Percentiles rank a stretch among this genome's conserved stretches.
These are phyloP conservation scores for Ashbya aceris DNA, from an alignment of 1,139 yeast species.

Conservation along the genomic window DNA sequence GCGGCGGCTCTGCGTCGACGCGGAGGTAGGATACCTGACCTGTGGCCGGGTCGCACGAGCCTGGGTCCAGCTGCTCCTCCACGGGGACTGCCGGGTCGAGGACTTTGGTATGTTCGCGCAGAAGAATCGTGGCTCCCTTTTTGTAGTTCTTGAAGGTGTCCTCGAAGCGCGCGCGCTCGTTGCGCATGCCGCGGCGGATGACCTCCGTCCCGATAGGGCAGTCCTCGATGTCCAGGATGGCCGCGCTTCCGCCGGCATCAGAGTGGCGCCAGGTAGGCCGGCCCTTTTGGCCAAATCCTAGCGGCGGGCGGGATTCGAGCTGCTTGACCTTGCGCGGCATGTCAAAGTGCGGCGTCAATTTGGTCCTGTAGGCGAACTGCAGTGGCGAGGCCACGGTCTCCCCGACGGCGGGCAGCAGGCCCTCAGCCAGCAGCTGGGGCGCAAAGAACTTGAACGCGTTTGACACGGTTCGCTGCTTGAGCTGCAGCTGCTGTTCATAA, in stretches of 20 bases:
- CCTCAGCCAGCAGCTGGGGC: conserved; percentile 33
- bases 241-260: conserved; percentile 40
- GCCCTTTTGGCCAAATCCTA: conserved; percentile 86
- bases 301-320: conserved; percentile 44
- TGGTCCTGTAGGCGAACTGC: conserved; percentile 73
- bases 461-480: conserved; percentile 64
- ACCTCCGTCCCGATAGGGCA: conserved; percentile 81
- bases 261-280: conserved; percentile 55
- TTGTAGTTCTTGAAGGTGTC: conserved; percentile 48
- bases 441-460: conserved; percentile 83
- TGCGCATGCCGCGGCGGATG: conserved; percentile 63
- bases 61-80: conserved; percentile 34
- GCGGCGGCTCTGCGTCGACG: conserved; percentile 21
- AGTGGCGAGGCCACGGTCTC: conserved; percentile 74
- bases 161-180: conserved; percentile 52
- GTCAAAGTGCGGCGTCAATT: conserved; percentile 92
- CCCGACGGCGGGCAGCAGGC: conserved; percentile 48
- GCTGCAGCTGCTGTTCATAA: conserved; percentile 60
- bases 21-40: conserved; percentile 31
- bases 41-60: conserved; percentile 35
- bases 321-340: conserved; percentile 41
- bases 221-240: conserved; percentile 81
- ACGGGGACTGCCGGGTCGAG: conserved; percentile 22
- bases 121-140: conserved; percentile 78
- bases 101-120: conserved; percentile 64